These are phyloP conservation scores for Xerocomellus intermedius DNA, from an alignment of 768 basidiomycete species.

Conservation along the genomic window DNA sequence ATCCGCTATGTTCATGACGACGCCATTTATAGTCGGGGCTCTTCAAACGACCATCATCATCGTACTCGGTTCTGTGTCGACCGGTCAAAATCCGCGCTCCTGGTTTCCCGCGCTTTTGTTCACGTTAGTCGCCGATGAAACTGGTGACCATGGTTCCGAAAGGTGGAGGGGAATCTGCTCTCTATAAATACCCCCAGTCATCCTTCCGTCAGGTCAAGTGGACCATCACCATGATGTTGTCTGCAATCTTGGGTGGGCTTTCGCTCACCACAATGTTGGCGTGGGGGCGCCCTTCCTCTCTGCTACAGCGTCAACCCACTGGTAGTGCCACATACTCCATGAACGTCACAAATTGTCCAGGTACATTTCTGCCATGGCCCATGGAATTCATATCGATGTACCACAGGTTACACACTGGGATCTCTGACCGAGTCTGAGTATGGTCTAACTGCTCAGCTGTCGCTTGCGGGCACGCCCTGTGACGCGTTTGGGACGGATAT, in stretches of 20 bases:
- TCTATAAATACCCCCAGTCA: constrained; percentile 4
- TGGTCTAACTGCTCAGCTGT: constrained; percentile 56
- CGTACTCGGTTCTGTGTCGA: neutral
- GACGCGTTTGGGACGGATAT: constrained; percentile 66
- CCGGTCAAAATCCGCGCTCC: neutral
- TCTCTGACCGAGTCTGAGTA: constrained; percentile 41
- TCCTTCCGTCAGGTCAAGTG: neutral
- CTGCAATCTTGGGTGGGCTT: constrained; percentile 7
- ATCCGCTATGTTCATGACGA: neutral
- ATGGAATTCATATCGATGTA: neutral
- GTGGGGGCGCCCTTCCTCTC: constrained; percentile 6
- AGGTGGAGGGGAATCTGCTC: neutral
- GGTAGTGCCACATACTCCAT: constrained; percentile 15
- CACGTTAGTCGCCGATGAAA: neutral
- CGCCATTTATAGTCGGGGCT: neutral
- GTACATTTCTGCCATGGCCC: constrained; percentile 8
- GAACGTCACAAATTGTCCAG: constrained; percentile 35
- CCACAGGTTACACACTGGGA: constrained; percentile 53
- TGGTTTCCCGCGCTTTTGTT: neutral
- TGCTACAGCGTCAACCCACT: constrained; percentile 4
- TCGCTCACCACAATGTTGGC: constrained; percentile 1
- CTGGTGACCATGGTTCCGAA: neutral
- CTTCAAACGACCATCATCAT: neutral
- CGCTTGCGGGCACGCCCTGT: constrained; percentile 55
- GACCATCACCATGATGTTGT: neutral